Base-by-base conservation (phyloP, 176 grass and related monocot species). In the Cenchrus americanus region DNA sequence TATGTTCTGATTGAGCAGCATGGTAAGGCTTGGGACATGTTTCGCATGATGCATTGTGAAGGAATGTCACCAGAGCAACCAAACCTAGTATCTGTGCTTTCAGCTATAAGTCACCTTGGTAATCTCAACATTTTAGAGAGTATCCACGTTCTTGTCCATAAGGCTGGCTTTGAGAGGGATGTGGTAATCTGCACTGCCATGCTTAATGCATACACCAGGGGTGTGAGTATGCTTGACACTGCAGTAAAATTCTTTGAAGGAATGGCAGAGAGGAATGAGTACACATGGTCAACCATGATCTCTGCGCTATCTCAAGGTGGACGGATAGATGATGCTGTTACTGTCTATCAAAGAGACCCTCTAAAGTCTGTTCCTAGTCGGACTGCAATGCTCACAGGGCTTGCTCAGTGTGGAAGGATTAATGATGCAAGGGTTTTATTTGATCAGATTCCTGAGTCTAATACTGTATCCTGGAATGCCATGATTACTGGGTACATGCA, bases 251-350 rank as follows among this genome's bases (percentile, higher is more conserved):
- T 91, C 72, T 94, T 94, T 50, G 87, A 83, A 44, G 52, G 59
- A 50, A 94, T 94, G 92, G 21, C 18, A 48, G 74, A 80, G 69
- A 91, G 63, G 84, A 92, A 94, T 85, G 89, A 89, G 73, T 94
- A 91, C 58, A 87, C 92, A 63, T 94, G 87, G 89, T 91, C 92
- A 53, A 94, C 89, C 13, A 91, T 94, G 87, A 83, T 94, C 3
- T n/a, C 89, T 34, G 73, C 78, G 12, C 58, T 88, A 47, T 85
- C 91, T 53, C 44, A 77, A 75, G 88, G 66, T 87, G 87, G 77
- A 9, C 76, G 17, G 46, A 82, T 97, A 18, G 84, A 91, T 81
- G 84, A 78, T 85, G 88, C 91, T 65, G 65, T 89, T 37, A 71
- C 62, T 30, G 1, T 94, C 71, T 89, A 83, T 10, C 49, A 92